phyloP scores from a whole-genome alignment of 2,329 filamentous ascomycete species.

The Rhynchosporium graminicola region DNA sequence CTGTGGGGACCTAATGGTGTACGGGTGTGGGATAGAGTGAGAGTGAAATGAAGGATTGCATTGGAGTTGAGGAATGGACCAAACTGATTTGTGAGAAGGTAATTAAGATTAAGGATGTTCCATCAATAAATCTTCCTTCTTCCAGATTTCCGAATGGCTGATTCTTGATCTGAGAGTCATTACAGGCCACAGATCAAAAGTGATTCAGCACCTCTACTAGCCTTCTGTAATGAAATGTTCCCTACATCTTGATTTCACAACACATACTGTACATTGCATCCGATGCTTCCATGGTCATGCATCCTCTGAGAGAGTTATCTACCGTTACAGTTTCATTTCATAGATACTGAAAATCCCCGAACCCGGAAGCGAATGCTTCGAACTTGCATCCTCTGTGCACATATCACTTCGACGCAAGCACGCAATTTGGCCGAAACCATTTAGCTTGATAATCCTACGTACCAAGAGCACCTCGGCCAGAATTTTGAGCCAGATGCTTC shows the following conservation, averaged over 20 bases:
- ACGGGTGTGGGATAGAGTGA: too few relatives aligned
- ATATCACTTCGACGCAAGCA: constrained; percentile 18
- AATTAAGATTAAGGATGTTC: too few relatives aligned
- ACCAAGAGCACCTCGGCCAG: neutral
- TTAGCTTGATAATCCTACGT: neutral
- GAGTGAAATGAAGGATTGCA: too few relatives aligned
- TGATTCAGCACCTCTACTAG: neutral
- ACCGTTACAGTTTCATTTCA: neutral
- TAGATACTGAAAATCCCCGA: constrained; percentile 11
- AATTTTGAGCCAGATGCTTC: constrained; percentile 2
- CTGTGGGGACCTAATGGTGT: too few relatives aligned
- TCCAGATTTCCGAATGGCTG: too few relatives aligned
- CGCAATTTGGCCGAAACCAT: constrained; percentile 11
- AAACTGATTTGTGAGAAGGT: too few relatives aligned
- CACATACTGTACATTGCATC: constrained; percentile 13
- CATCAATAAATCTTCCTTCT: too few relatives aligned
- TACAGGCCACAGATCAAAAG: neutral
- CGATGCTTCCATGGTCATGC: constrained; percentile 8
- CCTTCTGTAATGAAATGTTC: neutral
- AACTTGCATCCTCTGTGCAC: constrained; percentile 14
- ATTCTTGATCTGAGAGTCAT: neutral
- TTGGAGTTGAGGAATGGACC: too few relatives aligned
- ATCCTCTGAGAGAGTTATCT: constrained; percentile 3
- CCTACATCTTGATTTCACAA: neutral
- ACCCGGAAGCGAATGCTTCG: too few relatives aligned